phyloP scores from a whole-genome alignment of 768 basidiomycete species.

The Lepiota venenata region DNA sequence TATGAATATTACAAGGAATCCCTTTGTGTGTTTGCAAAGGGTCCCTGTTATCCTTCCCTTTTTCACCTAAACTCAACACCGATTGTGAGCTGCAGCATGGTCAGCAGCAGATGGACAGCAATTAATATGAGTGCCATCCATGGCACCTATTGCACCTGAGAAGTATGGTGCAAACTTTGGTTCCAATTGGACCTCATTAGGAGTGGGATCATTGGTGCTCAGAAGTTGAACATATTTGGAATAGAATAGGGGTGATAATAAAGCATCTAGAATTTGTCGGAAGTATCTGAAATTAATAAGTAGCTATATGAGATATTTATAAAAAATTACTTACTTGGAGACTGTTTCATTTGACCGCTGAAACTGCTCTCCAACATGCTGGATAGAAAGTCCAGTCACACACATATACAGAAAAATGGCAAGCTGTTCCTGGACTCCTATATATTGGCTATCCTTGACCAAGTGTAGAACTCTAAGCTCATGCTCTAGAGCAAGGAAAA shows the following conservation, averaged over 20 bases:
- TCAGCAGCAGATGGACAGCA: constrained; percentile 18
- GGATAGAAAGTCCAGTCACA: constrained; percentile 16
- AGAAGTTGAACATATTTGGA: constrained; percentile 16
- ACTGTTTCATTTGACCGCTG: constrained; percentile 26
- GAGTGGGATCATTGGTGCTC: constrained; percentile 12
- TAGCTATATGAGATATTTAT: constrained; percentile 2
- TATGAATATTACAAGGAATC: no score
- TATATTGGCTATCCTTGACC: constrained; percentile 9
- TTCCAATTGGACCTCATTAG: constrained; percentile 18
- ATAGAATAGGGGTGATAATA: neutral
- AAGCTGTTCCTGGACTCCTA: constrained; percentile 15
- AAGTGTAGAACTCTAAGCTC: neutral
- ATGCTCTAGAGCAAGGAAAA: constrained; percentile 6
- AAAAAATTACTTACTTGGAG: constrained; percentile 18
- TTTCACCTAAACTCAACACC: no score
- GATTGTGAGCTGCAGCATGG: constrained; percentile 15
- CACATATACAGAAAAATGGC: constrained; percentile 25
- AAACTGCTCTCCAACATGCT: constrained; percentile 24
- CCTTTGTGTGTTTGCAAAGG: no score
- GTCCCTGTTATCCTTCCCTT: no score
- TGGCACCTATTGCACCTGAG: constrained; percentile 27
- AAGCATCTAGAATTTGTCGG: neutral
- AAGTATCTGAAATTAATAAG: constrained; percentile 10
- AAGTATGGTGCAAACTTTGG: constrained; percentile 29
- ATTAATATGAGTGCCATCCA: constrained; percentile 29